Conservation (phyloP, 345 rosid species). For the Sisymbrium irio region DNA sequence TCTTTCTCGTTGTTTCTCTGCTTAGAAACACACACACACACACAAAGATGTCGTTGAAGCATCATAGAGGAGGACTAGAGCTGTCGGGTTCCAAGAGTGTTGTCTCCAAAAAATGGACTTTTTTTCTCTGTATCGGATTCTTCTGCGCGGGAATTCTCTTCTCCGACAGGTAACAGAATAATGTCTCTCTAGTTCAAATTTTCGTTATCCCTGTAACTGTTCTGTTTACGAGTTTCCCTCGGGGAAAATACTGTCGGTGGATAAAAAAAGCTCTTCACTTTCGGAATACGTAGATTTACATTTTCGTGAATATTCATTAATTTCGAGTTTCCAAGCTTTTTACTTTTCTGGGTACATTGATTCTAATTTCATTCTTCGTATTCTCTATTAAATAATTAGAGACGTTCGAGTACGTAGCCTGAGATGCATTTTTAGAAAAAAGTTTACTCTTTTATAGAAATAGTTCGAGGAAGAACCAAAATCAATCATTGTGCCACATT, state of each 20-base stretch:
- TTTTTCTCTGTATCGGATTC: conserved; percentile 82
- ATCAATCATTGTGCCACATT: neutral
- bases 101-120: conserved; percentile 79
- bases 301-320: neutral
- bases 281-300: neutral
- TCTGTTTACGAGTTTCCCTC: conserved; percentile 9
- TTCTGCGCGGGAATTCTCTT: conserved; percentile 91
- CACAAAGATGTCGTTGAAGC: conserved; percentile 33
- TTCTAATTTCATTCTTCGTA: neutral
- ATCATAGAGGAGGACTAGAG: conserved; percentile 39
- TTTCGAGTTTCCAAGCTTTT: too few species aligned
- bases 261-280: neutral
- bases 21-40: neutral
- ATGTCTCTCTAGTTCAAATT: neutral
- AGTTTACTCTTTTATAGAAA: neutral
- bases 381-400: neutral
- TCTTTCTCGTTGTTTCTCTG: neutral
- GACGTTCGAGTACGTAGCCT: neutral
- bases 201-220: neutral
- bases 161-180: conserved; percentile 65
- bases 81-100: conserved; percentile 36
- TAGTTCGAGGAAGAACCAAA: conserved; percentile 2
- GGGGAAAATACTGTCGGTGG: conserved; percentile 27
- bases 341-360: too few species aligned
- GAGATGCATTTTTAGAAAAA: conserved; percentile 4